Base-by-base conservation (phyloP, 2,329 filamentous ascomycete species). In the Fusarium annulatum region DNA sequence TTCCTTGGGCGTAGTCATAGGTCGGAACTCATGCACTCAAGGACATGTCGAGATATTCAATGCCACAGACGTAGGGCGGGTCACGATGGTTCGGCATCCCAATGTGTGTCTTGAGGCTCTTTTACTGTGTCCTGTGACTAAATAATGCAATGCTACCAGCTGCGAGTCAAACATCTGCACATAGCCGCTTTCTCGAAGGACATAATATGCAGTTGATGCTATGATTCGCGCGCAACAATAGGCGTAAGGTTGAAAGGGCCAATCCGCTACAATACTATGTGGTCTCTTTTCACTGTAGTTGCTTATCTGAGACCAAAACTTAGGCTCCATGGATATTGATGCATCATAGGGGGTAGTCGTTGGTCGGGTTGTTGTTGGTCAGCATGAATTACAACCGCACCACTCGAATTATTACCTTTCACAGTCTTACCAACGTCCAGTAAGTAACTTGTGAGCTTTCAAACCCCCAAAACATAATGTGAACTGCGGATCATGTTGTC, bases 201-300 rank as follows among this genome's bases (percentile, higher is more conserved):
- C 59, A 76, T 64, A 74, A 61, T 62, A 66, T 57, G 63, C 64
- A 42, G 61, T 46, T 59, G 33, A 49, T 62, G 18, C 28, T 58
- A 65, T 62, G 48, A 67, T 46, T 56, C 46, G 38, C 33, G 57
- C 33, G 42, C 56, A 42, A 55, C 28, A 39, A 51, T 33, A 63
- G 66, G 45, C 68, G 55, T 39, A 56, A 23, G 51, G 18, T 55
- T 55, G 23, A 38, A n/a, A 15, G 18, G 28, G 14, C 55, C 53
- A 69, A 41, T 63, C 45, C 9, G 42, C 28, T 30, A 9, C 21
- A 30, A 43, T 33, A 23, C 28, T 46, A 9, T 15, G 9, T 15
- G 15, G n/a, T 7, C 5, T 43, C 18, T 55, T 38, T 28, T 48
- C 30, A 52, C 30, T 43, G 16, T 33, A 34, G 3, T 60, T n/a